phyloP scores from a whole-genome alignment of 495 filamentous ascomycete genomes.

The Niebla homalea region DNA sequence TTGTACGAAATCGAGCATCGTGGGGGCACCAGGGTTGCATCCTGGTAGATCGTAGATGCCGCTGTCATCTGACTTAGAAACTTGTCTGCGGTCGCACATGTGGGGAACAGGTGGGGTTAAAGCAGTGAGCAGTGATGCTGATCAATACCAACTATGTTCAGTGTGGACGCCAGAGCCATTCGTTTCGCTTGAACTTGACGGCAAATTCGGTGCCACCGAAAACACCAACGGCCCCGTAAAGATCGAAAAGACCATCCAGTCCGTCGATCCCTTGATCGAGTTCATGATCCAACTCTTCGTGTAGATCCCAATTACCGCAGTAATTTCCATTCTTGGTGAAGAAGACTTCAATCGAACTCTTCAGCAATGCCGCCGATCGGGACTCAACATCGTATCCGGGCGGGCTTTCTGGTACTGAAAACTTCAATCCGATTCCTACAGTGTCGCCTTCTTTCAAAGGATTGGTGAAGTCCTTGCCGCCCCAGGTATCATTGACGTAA shows the following conservation, averaged over 20 bases:
- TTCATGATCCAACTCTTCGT: constrained; percentile 66
- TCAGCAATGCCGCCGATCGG: constrained; percentile 11
- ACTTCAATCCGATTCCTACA: constrained; percentile 59
- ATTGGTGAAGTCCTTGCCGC: constrained; percentile 61
- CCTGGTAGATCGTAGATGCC: neutral
- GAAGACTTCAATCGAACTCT: constrained; percentile 50
- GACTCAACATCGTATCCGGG: constrained; percentile 16
- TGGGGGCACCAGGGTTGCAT: neutral
- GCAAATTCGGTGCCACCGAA: constrained; percentile 64
- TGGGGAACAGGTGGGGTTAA: too few relatives aligned
- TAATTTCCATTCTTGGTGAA: constrained; percentile 59
- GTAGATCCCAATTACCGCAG: constrained; percentile 62
- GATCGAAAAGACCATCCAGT: constrained; percentile 65
- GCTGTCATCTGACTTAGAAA: neutral
- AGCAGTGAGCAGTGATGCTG: neutral
- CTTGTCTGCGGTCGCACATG: too few relatives aligned
- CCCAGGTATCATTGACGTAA: constrained; percentile 77
- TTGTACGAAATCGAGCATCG: too few relatives aligned
- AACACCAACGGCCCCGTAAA: constrained; percentile 67
- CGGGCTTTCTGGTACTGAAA: constrained; percentile 27
- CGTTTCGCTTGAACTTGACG: constrained; percentile 44
- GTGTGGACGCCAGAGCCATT: constrained; percentile 29
- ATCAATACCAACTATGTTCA: constrained; percentile 1
- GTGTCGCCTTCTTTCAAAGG: constrained; percentile 40
- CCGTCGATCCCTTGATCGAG: constrained; percentile 52